Evolutionary conservation across 371 early-diverging fungal species (phyloP), one percentile per base, ranked within the genome.

Genomic region (Circinella minor): DNA sequence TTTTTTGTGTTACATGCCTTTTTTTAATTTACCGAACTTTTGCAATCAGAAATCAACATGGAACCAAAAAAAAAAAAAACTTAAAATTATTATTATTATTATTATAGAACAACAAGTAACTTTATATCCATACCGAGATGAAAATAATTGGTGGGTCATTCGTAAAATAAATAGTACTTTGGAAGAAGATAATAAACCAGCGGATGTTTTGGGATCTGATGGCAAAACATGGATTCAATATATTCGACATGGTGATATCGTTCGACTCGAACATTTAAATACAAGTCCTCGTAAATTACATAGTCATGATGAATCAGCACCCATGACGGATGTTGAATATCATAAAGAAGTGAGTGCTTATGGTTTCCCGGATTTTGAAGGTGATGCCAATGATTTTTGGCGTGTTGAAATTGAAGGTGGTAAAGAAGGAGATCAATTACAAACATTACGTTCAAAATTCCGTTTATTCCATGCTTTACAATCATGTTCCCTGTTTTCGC

Each of bases 71-170:
- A n/a, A 27, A 27, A 27, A 27, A 27, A 27, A 27, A 27, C 27
- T 54, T 27, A 57, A 61, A 46, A 39, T 43, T 61, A 49, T 55
- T 38, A 36, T 68, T 61, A 11, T 47, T 54, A 49, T 36, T 55
- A 6, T 8, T 39, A 48, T 63, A 89, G 90, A 98, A 67, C 99
- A 98, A 86, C 98, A 98, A 84, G 85, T 98, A 15, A 98, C 98
- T 4, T 88, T 94, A 4, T 98, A 98, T 80, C 90, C 93, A 14
- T 93, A 92, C 79, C 83, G 86, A 37, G 97, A 98, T 73, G 74
- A 79, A 18, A 98, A 98, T 87, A 97, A 97, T 79, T 65, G 86
- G 64, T 98, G 97, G 97, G 77, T 79, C 39, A 84, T 94, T 43
- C 75, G 87, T 54, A 89, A 84, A 11, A 78, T 79, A 57, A 76